These are phyloP conservation scores for Phylloporus arenicola DNA, from an alignment of 768 basidiomycete genomes.

Conservation along the genomic window DNA sequence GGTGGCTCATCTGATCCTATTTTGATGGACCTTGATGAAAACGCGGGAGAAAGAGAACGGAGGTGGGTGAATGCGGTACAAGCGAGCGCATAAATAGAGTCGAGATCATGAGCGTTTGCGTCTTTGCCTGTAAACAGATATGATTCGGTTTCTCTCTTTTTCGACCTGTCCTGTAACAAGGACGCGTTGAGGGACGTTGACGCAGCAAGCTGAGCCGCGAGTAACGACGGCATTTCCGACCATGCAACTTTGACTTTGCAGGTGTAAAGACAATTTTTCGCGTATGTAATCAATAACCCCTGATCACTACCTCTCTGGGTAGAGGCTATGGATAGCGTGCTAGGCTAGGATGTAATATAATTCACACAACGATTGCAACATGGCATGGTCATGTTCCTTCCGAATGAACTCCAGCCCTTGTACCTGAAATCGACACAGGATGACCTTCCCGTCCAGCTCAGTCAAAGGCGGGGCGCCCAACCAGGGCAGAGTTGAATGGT, in stretches of 20 bases:
- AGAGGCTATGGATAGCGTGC: no score
- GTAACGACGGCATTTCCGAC: constrained; percentile 53
- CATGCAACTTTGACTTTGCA: neutral
- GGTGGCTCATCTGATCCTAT: constrained; percentile 14
- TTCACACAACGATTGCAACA: no score
- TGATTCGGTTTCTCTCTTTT: constrained; percentile 61
- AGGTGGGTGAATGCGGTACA: constrained; percentile 75
- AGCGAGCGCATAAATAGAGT: constrained; percentile 77
- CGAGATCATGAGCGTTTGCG: constrained; percentile 81
- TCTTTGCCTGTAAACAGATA: constrained; percentile 85
- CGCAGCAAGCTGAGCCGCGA: constrained; percentile 77
- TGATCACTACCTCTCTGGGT: no score
- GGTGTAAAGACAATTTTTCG: neutral
- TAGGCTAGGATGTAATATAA: no score
- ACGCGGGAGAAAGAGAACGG: constrained; percentile 49
- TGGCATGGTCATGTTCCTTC: no score
- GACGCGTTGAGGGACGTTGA: constrained; percentile 74
- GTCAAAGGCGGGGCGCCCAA: no score
- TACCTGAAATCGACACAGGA: no score
- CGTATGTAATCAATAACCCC: constrained; percentile 8
- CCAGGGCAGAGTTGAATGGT: no score
- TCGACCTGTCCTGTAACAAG: constrained; percentile 59
- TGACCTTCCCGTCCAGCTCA: no score
- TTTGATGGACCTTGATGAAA: constrained; percentile 28
- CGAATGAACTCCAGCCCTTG: no score